These are phyloP conservation scores for Thalassiosira livingstoniorum DNA, from an alignment of 352 stramenopile genomes.

Conservation along the genomic window DNA sequence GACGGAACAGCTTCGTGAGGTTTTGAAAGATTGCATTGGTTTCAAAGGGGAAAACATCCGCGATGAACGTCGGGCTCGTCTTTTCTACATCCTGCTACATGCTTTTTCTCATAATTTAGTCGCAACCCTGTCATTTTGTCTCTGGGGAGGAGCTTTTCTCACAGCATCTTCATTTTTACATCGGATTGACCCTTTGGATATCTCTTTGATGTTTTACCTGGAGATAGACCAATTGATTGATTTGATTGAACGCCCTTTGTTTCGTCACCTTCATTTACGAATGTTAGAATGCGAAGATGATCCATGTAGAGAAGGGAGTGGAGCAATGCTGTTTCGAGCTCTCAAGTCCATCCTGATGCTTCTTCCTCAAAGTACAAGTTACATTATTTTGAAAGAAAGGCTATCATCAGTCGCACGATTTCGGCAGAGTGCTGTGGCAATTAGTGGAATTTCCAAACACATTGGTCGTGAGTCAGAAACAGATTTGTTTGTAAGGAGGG, in stretches of 20 bases:
- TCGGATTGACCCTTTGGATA: conserved; percentile 79
- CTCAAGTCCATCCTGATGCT: conserved; percentile 83
- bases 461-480: conserved; percentile 56
- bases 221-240: conserved; percentile 81
- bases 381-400: conserved; percentile 76
- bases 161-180: conserved; percentile 78
- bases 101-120: conserved; percentile 83
- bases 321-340: conserved; percentile 82
- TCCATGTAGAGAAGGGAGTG: conserved; percentile 75
- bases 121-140: conserved; percentile 73
- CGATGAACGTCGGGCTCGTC: conserved; percentile 59
- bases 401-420: conserved; percentile 76
- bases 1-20: conserved; percentile 63
- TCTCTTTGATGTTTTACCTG: conserved; percentile 82
- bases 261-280: conserved; percentile 82
- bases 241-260: conserved; percentile 82
- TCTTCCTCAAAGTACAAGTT: conserved; percentile 82
- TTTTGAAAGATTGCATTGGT: conserved; percentile 80
- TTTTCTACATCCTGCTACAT: conserved; percentile 85
- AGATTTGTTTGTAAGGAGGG: conserved; percentile 70
- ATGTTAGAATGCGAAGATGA: conserved; percentile 83
- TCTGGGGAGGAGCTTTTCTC: conserved; percentile 81
- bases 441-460: conserved; percentile 43
- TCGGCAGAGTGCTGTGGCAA: conserved; percentile 66
- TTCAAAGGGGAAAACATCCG: conserved; percentile 45